phyloP scores from a whole-genome alignment of 1,284 basidiomycete species.

The Salmacisia buchloeana region DNA sequence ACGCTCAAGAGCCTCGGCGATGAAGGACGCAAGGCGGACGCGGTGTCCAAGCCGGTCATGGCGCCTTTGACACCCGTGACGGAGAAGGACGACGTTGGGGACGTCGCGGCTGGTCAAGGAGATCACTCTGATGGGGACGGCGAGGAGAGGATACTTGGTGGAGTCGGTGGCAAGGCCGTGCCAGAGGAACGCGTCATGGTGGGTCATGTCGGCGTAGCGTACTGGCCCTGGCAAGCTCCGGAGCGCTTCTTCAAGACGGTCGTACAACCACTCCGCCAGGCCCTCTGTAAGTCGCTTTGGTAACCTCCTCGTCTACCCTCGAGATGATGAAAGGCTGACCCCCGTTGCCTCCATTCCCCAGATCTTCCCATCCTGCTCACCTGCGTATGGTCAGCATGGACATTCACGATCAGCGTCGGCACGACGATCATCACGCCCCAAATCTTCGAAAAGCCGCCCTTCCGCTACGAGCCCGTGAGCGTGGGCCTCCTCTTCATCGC shows the following conservation, averaged over 20 bases:
- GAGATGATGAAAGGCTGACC: slow-evolving; percentile 23
- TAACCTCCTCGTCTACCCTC: too few species aligned
- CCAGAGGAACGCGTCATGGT: not conserved
- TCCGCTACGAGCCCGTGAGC: slow-evolving; percentile 39
- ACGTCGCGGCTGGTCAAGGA: slow-evolving; percentile 14
- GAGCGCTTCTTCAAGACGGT: slow-evolving; percentile 36
- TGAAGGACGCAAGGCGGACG: slow-evolving; percentile 8
- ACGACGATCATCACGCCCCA: slow-evolving; percentile 49
- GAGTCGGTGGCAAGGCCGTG: not conserved
- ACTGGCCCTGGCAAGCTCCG: slow-evolving; percentile 48
- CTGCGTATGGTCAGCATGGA: slow-evolving; percentile 48
- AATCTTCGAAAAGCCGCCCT: slow-evolving; percentile 46
- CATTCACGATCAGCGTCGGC: slow-evolving; percentile 49
- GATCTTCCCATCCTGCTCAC: slow-evolving; percentile 29
- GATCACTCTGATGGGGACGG: slow-evolving; percentile 4
- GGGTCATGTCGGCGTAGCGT: slow-evolving; percentile 41
- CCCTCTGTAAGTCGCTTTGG: not conserved
- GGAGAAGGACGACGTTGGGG: not conserved
- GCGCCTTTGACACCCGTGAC: not conserved
- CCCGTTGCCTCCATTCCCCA: not conserved
- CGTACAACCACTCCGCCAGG: slow-evolving; percentile 30
- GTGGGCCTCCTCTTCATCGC: slow-evolving; percentile 49
- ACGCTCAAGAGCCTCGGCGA: not conserved
- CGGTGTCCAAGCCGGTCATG: slow-evolving; percentile 1
- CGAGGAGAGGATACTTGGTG: not conserved